These are phyloP conservation scores for Coccomyxa sp. DNA, from an alignment of 139 green algal genomes.

Conservation along the genomic window DNA sequence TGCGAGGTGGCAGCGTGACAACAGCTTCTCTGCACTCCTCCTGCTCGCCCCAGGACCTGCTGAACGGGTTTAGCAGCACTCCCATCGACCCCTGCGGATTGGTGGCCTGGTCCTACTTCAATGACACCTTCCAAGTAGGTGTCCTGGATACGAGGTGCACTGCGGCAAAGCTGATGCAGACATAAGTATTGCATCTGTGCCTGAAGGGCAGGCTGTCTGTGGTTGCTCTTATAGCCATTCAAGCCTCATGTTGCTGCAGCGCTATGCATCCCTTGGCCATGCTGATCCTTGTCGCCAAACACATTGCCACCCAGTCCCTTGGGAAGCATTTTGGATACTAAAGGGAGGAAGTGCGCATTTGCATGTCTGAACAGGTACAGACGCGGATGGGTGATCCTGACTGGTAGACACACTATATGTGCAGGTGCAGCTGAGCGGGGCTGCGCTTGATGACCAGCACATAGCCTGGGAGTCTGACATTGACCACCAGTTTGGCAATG, in stretches of 20 bases:
- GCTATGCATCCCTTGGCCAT: no score
- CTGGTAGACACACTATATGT: conserved; percentile 3
- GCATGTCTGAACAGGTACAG: no score
- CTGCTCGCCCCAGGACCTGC: background rate
- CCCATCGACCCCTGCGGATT: conserved; percentile 31
- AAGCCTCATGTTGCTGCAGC: no score
- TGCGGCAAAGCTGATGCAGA: background rate
- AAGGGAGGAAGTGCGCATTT: no score
- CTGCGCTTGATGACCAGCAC: conserved; percentile 28
- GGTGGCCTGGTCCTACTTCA: conserved; percentile 91
- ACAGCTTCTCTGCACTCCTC: background rate
- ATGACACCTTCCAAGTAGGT: conserved; percentile 71
- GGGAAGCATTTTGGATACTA: no score
- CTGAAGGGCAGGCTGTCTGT: no score
- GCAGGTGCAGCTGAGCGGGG: background rate
- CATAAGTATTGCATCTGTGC: no score
- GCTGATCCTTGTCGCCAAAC: no score
- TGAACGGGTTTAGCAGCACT: background rate
- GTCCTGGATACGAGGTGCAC: background rate
- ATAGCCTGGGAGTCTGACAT: conserved; percentile 73
- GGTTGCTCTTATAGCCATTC: no score
- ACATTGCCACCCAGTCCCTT: no score
- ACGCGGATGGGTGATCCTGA: no score
- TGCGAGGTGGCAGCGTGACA: background rate
- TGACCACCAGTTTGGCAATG: conserved; percentile 55